Percentiles rank a stretch among this genome's conserved stretches.
These are phyloP conservation scores for Malus hybrid DNA, from an alignment of 331 rosid species.

Conservation along the genomic window DNA sequence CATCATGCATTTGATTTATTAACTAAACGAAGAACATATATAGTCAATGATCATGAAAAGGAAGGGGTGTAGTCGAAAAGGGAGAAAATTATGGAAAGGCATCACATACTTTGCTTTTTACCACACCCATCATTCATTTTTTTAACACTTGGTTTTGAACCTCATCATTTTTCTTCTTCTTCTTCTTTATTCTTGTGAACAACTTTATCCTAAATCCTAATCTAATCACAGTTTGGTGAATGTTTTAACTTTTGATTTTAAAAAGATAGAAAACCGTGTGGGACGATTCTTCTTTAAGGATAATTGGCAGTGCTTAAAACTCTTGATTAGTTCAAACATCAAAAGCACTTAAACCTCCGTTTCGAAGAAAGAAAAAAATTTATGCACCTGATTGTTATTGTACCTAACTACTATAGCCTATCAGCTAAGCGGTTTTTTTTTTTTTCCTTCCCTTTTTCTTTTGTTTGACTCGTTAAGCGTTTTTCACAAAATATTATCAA, in stretches of 20 bases:
- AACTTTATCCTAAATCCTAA: not conserved
- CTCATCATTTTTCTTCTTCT: not conserved
- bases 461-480: too few species aligned
- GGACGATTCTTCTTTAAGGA: constrained; percentile 1
- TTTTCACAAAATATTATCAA: too few species aligned
- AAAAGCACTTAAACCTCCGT: too few species aligned
- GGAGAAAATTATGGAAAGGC: constrained; percentile 6
- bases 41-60: constrained; percentile 9
- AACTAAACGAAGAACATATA: not conserved
- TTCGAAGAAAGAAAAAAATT: too few species aligned
- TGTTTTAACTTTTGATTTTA: not conserved
- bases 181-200: not conserved
- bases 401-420: too few species aligned
- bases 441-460: too few species aligned
- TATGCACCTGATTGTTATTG: too few species aligned
- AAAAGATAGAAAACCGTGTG: constrained; percentile 1
- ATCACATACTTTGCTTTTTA: constrained; percentile 20
- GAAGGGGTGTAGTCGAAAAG: not conserved
- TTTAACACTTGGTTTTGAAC: constrained; percentile 8
- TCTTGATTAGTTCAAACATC: not conserved
- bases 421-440: too few species aligned
- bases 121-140: constrained; percentile 12
- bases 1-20: not conserved
- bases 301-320: not conserved
- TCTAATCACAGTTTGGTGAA: constrained; percentile 1